Percentiles rank a stretch among this genome's conserved stretches.
These are phyloP conservation scores for Neckera pumila DNA, from an alignment of 225 moss, liverwort and hornwort species.

Conservation along the genomic window DNA sequence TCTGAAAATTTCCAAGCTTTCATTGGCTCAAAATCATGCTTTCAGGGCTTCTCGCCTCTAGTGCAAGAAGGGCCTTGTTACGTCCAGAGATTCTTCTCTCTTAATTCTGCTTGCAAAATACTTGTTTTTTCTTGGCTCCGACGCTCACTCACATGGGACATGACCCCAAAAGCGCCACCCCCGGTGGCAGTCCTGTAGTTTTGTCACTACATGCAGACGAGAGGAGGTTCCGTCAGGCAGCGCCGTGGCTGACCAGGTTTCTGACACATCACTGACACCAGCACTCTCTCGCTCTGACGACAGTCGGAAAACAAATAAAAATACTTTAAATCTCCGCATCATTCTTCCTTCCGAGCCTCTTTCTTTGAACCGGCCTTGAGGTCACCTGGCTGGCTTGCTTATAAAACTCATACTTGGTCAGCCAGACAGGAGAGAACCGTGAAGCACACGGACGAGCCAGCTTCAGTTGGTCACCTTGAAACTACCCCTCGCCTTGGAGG, in stretches of 20 bases:
- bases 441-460: neutral
- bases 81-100: neutral
- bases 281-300: neutral
- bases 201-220: neutral
- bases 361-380: neutral
- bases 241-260: neutral
- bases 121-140: neutral
- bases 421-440: neutral
- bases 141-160: neutral
- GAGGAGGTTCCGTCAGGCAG: neutral
- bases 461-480: neutral
- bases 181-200: neutral
- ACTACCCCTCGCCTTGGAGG: neutral
- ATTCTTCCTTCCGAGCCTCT: neutral
- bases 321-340: no score
- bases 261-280: neutral
- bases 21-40: neutral
- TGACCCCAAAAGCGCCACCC: neutral
- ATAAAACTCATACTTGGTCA: neutral
- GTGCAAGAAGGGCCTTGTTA: no score
- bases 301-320: neutral
- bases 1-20: neutral
- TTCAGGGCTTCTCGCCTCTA: neutral
- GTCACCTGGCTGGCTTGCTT: neutral
- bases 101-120: neutral